Conservation (phyloP, 1,284 basidiomycete genomes). For the Microbotryum violaceum region DNA sequence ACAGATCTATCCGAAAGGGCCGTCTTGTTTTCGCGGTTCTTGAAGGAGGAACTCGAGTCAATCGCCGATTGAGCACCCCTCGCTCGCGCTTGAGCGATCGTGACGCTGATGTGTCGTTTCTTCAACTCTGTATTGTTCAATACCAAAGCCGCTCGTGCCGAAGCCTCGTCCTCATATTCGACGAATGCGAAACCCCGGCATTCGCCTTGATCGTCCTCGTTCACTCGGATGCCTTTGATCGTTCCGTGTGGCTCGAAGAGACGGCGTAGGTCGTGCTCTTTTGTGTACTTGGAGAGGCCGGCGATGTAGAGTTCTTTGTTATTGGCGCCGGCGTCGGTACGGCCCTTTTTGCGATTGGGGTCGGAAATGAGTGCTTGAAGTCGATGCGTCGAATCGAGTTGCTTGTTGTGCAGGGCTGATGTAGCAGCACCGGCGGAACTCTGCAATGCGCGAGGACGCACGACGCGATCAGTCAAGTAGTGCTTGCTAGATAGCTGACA, state of each 20-base stretch:
- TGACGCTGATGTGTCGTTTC: slow-evolving; percentile 74
- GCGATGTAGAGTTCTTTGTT: slow-evolving; percentile 78
- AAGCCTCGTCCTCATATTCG: slow-evolving; percentile 73
- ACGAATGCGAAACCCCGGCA: slow-evolving; percentile 87
- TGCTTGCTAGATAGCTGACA: too few species aligned
- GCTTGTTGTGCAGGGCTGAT: slow-evolving; percentile 59
- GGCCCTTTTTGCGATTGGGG: slow-evolving; percentile 75
- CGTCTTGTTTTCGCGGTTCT: slow-evolving; percentile 36
- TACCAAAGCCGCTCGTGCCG: slow-evolving; percentile 61
- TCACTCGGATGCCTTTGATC: slow-evolving; percentile 71
- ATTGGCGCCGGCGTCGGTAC: slow-evolving; percentile 72
- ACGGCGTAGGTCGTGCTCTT: slow-evolving; percentile 62
- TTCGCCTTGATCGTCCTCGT: slow-evolving; percentile 60
- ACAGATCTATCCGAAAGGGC: slow-evolving; percentile 56
- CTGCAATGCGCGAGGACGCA: not conserved
- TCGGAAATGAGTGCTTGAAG: slow-evolving; percentile 67
- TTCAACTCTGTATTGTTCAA: slow-evolving; percentile 80
- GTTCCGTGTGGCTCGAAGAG: slow-evolving; percentile 70
- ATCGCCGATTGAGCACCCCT: slow-evolving; percentile 42
- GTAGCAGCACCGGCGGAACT: slow-evolving; percentile 45
- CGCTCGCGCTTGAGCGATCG: slow-evolving; percentile 65
- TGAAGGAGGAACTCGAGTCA: not conserved
- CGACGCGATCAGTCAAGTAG: not conserved
- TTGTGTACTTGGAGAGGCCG: slow-evolving; percentile 66
- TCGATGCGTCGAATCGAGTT: slow-evolving; percentile 55